A percentile compares a stretch with the other conserved stretches of the same genome.
Evolutionary conservation across 345 rosid species (phyloP).

Genomic region (Melaleuca alternifolia): DNA sequence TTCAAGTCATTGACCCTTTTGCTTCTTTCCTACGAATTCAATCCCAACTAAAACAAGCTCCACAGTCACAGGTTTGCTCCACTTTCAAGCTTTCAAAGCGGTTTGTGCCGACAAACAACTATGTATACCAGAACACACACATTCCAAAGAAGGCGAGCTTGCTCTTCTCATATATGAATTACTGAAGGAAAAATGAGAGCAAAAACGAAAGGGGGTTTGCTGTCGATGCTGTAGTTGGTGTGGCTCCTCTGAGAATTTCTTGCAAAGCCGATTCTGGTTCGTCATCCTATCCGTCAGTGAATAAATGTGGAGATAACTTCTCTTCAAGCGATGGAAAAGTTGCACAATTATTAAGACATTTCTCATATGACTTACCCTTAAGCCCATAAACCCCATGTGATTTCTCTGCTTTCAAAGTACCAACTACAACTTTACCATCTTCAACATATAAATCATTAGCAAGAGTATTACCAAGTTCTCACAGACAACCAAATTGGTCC

Average conservation of each 20-base stretch:
- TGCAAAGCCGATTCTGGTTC: slow-evolving; percentile 20
- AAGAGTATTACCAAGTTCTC: slow-evolving; percentile 11
- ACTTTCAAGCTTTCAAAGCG: too few relatives aligned
- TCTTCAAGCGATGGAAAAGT: slow-evolving; percentile 11
- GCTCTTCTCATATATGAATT: too few relatives aligned
- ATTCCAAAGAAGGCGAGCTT: too few relatives aligned
- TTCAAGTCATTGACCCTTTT: neutral
- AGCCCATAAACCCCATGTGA: slow-evolving; percentile 17
- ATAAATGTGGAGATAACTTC: neutral
- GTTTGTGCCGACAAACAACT: too few relatives aligned
- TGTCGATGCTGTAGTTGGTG: too few relatives aligned
- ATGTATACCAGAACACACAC: too few relatives aligned
- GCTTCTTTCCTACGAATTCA: neutral
- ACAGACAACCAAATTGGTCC: neutral
- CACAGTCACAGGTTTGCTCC: too few relatives aligned
- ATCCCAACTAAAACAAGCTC: too few relatives aligned
- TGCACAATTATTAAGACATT: slow-evolving; percentile 11
- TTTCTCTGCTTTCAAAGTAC: slow-evolving; percentile 23
- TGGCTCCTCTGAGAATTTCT: slow-evolving; percentile 19
- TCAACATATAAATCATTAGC: slow-evolving; percentile 6
- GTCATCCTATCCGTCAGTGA: slow-evolving; percentile 25
- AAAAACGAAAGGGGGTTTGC: too few relatives aligned
- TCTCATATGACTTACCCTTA: slow-evolving; percentile 6
- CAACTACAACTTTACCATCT: slow-evolving; percentile 9
- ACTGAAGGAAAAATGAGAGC: too few relatives aligned